These are phyloP conservation scores for Cyberlindnera maclurae DNA, from an alignment of 805 yeast genomes.

Conservation along the genomic window DNA sequence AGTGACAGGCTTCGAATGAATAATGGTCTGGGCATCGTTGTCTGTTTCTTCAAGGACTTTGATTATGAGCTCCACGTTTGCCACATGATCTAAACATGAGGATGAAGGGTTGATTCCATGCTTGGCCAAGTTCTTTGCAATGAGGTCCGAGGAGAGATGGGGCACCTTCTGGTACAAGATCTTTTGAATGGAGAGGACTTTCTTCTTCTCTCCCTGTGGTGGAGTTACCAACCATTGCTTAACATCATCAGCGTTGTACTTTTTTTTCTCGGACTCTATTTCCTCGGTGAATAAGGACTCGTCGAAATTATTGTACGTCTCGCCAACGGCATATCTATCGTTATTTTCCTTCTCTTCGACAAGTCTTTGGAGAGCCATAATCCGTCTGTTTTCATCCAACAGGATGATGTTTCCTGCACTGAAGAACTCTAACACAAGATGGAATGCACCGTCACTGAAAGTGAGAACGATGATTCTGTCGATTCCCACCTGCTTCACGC, in stretches of 20 bases:
- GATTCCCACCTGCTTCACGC: constrained; percentile 63
- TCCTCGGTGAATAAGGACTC: constrained; percentile 34
- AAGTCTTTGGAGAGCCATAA: constrained; percentile 67
- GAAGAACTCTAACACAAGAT: constrained; percentile 83
- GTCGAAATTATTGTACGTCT: constrained; percentile 57
- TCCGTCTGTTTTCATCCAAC: constrained; percentile 60
- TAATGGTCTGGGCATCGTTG: constrained; percentile 31
- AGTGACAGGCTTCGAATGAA: constrained; percentile 28
- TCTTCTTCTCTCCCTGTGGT: constrained; percentile 28
- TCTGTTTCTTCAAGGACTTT: constrained; percentile 43
- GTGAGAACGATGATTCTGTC: constrained; percentile 81
- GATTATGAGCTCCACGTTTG: constrained; percentile 27
- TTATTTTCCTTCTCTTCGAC: constrained; percentile 68
- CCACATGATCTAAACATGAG: constrained; percentile 24
- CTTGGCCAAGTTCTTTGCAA: constrained; percentile 48
- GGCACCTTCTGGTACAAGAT: constrained; percentile 61
- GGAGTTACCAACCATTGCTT: constrained; percentile 22
- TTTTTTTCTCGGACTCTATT: not conserved
- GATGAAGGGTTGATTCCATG: constrained; percentile 42
- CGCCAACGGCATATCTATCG: constrained; percentile 67
- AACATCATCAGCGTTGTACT: constrained; percentile 13
- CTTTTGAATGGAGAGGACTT: constrained; percentile 59
- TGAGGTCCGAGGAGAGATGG: constrained; percentile 70
- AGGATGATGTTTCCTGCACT: constrained; percentile 89
- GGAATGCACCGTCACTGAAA: constrained; percentile 74